Base-by-base conservation (phyloP, 305 asterid species). In the Fraxinus greggii region DNA sequence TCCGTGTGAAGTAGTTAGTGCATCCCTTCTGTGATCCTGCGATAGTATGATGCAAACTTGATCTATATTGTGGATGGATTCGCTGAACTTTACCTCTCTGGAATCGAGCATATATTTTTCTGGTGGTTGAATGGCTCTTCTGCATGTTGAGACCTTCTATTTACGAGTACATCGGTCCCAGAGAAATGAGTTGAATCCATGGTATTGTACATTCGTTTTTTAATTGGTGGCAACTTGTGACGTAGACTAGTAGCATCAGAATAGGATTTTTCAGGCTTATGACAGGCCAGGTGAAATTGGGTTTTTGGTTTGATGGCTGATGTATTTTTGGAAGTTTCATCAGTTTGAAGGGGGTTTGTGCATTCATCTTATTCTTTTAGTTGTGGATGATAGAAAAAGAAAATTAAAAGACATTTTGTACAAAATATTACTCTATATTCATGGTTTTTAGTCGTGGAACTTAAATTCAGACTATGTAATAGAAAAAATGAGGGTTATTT, bases 1-100 rank as follows among this genome's bases (percentile, higher is more conserved):
- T 95, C 87, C 97, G 98, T 29, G 90, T 88, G 86, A 94, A 94
- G 90, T 93, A 92, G 79, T 67, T 54, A 1, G 32, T 8, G 65
- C 54, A 35, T 10, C 51, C 77, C 38, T 78, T 70, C 3, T 1
- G 1, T 28, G 42, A 54, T 63, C 72, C 13, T 21, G 17, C 32
- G 2, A 23, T 74, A 28, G 9, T 75, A 59, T 51, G 72, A 24
- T 48, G 83, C 21, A 29, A 45, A 61, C 56, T 17, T 76, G 26
- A 56, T 45, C 9, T n/a, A 38, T 32, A 61, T 54, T 19, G 7
- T 78, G 21, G 40, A 2, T 48, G 35, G 77, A 54, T 77, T 45
- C 28, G 32, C 36, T n/a, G 61, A 78, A 51, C 72, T 32, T 29
- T 10, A 75, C 51, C 31, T 38, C 45, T 69, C 63, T 31, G 7